Percentiles rank a stretch among this genome's conserved stretches.
These are phyloP conservation scores for Coemansia sp. DNA, from an alignment of 192 early-diverging fungal species.

Conservation along the genomic window DNA sequence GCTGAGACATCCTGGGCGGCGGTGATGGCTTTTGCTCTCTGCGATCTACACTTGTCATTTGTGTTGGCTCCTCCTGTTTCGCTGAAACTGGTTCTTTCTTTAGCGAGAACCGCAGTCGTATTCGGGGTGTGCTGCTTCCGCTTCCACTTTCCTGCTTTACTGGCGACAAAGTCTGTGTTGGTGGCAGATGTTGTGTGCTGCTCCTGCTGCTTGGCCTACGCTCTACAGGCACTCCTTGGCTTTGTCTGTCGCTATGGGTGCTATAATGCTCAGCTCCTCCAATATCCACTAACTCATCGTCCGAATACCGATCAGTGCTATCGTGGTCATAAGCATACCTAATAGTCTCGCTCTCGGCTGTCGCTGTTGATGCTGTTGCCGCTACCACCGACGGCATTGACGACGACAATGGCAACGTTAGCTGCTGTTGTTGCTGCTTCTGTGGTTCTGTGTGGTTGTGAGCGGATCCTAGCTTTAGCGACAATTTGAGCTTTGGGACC, in stretches of 20 bases:
- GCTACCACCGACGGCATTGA: not conserved
- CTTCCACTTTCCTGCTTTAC: not conserved
- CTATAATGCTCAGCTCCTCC: constrained; percentile 12
- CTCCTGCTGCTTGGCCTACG: not conserved
- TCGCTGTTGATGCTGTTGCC: constrained; percentile 3
- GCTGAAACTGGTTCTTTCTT: constrained; percentile 6
- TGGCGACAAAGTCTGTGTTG: not conserved
- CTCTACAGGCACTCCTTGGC: not conserved
- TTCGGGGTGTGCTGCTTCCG: constrained; percentile 26
- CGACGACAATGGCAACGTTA: not conserved
- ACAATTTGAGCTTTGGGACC: constrained; percentile 40
- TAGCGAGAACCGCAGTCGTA: constrained; percentile 41
- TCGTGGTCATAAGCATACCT: not conserved
- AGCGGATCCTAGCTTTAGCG: constrained; percentile 39
- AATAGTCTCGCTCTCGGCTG: not conserved
- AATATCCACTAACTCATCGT: constrained; percentile 25
- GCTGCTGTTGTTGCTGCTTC: constrained; percentile 4
- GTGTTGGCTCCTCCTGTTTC: not conserved
- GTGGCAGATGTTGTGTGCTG: not conserved
- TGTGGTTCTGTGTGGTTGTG: constrained; percentile 1
- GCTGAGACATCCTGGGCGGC: not conserved
- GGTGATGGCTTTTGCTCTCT: not conserved
- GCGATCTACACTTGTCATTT: not conserved
- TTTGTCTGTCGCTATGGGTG: not conserved
- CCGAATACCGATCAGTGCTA: not conserved